Conservation (phyloP, 805 yeast species). For the Barnettozyma botsteinii region DNA sequence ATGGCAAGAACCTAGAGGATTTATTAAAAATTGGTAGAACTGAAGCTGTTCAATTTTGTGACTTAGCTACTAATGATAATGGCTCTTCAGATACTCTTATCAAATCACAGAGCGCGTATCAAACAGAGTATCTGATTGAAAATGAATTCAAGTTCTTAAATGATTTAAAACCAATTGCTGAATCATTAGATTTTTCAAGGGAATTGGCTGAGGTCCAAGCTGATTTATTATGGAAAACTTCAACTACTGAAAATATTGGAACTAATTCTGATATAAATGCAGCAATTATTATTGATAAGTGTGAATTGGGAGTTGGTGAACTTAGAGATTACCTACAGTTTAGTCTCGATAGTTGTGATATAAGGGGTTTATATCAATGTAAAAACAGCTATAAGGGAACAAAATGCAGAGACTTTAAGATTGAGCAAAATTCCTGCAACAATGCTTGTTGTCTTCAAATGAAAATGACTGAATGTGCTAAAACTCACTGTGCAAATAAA, state of each 20-base stretch:
- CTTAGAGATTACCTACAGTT: slow-evolving; percentile 14
- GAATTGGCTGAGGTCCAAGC: slow-evolving; percentile 16
- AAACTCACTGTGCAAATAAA: slow-evolving; percentile 16
- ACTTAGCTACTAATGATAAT: neutral
- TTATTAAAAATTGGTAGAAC: neutral
- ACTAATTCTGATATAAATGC: slow-evolving; percentile 1
- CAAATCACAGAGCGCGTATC: too few species aligned
- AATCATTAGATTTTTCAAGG: slow-evolving; percentile 6
- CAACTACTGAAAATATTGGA: neutral
- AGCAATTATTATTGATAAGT: slow-evolving; percentile 17
- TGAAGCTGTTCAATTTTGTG: slow-evolving; percentile 4
- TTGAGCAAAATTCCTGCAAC: slow-evolving; percentile 18
- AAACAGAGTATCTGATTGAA: slow-evolving; percentile 12
- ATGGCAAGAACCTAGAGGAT: slow-evolving; percentile 2
- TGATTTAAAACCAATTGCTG: slow-evolving; percentile 14
- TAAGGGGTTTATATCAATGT: slow-evolving; percentile 20
- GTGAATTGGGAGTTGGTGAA: slow-evolving; percentile 16
- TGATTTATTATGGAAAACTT: slow-evolving; percentile 13
- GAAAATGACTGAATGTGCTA: slow-evolving; percentile 22
- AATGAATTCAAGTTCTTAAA: slow-evolving; percentile 9
- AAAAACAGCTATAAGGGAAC: slow-evolving; percentile 17
- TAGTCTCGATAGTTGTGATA: slow-evolving; percentile 22
- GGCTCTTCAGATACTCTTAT: neutral
- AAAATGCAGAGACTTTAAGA: slow-evolving; percentile 13
- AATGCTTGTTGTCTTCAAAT: slow-evolving; percentile 24